Base-by-base conservation (phyloP, 345 rosid genomes). In the Rhodamnia argentea region DNA sequence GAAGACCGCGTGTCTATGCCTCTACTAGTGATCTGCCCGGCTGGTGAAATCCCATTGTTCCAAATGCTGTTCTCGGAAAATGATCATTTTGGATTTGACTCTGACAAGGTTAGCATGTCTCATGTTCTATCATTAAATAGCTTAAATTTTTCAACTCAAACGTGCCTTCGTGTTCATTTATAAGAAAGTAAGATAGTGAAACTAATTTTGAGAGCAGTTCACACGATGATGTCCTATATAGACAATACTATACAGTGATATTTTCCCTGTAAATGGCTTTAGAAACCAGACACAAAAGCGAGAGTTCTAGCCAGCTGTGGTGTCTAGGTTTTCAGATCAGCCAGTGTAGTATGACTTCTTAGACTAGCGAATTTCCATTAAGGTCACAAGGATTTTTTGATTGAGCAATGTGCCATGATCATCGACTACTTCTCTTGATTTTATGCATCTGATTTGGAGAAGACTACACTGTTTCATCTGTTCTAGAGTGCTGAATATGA, bases 1-100 rank as follows among this genome's bases (percentile, higher is more conserved):
- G 95, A 93, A 87, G 93, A 94, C 84, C 95, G 96, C n/a, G 85
- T 85, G 27, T 89, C 91, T 27, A 89, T 94, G 85, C 98, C 99
- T 83, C 87, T 96, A 83, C 82, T 94, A 50, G 84, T 96, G 83
- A 87, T 95, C 87, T 93, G 94, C 88, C 91, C 91, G 10, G 88
- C 87, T 81, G 90, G 88, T 85, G 89, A 90, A 88, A 87, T 92
- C 64, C 88, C 88, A 87, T 82, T 88, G 88, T 64, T 94, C 84
- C 90, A 88, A 91, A 88, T 40, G 20, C 58, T 93, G 37, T 93
- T 96, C 83, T 88, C 82, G 55, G 88, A 90, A 23, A 94, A 94
- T 91, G 94, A 92, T 86, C 86, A 93, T 90, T 96, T 94, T 88
- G 93, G 90, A 37, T 95, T 96, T 86, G 93, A 96, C 86, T 87